Evolutionary conservation across 2,329 filamentous ascomycete species (phyloP), one percentile per base, ranked within the genome.

Genomic region (Pseudopithomyces maydicus): DNA sequence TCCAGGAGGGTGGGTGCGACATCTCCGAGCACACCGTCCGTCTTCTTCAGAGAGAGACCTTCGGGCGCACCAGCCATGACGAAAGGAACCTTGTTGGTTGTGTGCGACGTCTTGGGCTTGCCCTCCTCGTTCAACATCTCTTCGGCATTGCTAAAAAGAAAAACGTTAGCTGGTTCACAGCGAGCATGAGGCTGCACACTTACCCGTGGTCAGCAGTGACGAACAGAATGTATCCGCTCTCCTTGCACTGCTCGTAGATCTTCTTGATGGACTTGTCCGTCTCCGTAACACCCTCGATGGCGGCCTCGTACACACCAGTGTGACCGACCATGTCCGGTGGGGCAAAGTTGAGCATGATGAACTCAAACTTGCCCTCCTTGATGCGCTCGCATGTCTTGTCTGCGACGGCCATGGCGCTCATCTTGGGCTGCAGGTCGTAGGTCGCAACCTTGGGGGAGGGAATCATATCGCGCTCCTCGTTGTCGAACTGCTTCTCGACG

Each of bases 331-430:
- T 99, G 81, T 99, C 95, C 17, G 95, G 95, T 41, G 95, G 95
- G 41, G 95, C 95, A 79, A 99, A 98, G 87, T 99, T 99, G 88
- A 98, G 97, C 95, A 99, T 99, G 78, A 99, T 84, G 74, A 99
- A 98, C 74, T 95, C 92, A 80, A 93, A 97, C 74, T 90, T 88
- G 73, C 89, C 87, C 78, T 96, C 91, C 23, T 78, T 85, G 65
- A 99, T 89, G 57, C 93, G 88, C 84, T 97, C 95, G 77, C 82
- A 86, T 57, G 97, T 90, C 82, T 96, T 94, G 72, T 96, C 85
- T 48, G 91, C 95, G 14, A 99, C 95, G 43, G 85, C 90, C 67
- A 89, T 91, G 65, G 93, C 94, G 71, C 91, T 96, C 95, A 99
- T 99, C 80, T 94, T 91, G 44, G 95, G 95, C 45, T 96, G 89